These are phyloP conservation scores for Aureobasidium sp. DNA, from an alignment of 2,329 filamentous ascomycete species.

Conservation along the genomic window DNA sequence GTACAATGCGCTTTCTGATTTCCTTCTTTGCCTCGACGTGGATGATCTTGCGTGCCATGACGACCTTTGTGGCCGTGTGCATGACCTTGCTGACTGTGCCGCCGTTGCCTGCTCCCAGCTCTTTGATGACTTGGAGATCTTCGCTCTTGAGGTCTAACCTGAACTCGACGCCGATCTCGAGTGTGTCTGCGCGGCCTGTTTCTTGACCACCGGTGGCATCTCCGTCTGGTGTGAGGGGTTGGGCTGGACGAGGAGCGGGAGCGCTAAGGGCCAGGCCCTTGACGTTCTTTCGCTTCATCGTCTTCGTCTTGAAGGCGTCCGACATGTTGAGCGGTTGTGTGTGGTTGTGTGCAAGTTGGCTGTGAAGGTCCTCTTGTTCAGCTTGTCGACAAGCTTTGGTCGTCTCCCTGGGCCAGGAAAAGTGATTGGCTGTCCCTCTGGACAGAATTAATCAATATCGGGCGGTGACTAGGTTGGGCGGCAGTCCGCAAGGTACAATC, in stretches of 20 bases:
- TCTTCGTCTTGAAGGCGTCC: conserved; percentile 59
- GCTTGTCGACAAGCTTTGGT: background rate
- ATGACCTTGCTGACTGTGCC: conserved; percentile 97
- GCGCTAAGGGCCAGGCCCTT: conserved; percentile 88
- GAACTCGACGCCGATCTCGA: conserved; percentile 97
- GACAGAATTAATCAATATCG: conserved; percentile 3
- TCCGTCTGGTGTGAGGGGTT: conserved; percentile 65
- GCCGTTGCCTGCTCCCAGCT: conserved; percentile 91
- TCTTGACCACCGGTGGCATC: conserved; percentile 57
- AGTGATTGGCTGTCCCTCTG: conserved; percentile 5
- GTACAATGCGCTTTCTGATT: conserved; percentile 91
- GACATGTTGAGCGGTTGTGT: conserved; percentile 34
- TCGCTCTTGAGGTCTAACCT: conserved; percentile 86
- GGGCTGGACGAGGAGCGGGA: conserved; percentile 61
- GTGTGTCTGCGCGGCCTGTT: conserved; percentile 55
- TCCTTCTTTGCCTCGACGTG: conserved; percentile 90
- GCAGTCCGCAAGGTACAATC: background rate
- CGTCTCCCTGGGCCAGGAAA: background rate
- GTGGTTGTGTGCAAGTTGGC: background rate
- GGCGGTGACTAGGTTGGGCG: background rate
- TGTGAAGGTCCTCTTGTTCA: background rate
- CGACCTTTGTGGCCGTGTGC: conserved; percentile 86
- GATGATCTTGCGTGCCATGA: conserved; percentile 93
- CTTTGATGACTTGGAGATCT: conserved; percentile 86
- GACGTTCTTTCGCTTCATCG: conserved; percentile 98